Conservation (phyloP, 2,329 filamentous ascomycete genomes). For the Diaporthe helianthi region DNA sequence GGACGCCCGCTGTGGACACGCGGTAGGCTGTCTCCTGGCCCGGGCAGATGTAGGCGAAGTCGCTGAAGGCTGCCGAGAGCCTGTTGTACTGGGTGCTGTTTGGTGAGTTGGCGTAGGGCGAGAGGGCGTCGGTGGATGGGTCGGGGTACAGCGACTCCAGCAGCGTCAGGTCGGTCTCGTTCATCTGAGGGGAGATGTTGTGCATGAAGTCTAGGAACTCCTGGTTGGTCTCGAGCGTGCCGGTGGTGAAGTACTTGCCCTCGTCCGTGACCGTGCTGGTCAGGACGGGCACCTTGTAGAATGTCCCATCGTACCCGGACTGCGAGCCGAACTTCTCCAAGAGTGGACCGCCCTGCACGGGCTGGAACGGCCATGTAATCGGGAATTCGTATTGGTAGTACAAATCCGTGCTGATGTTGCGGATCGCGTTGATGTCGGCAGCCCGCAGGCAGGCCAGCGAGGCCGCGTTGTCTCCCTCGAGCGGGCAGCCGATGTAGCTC, state of each 20-base stretch:
- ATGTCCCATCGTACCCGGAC: constrained; percentile 47
- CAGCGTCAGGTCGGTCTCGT: constrained; percentile 40
- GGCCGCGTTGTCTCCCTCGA: constrained; percentile 39
- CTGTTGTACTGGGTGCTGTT: constrained; percentile 54
- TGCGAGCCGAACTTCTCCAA: constrained; percentile 55
- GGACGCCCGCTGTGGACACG: constrained; percentile 43
- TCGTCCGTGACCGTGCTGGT: constrained; percentile 48
- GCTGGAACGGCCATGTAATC: constrained; percentile 58
- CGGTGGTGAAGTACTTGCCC: constrained; percentile 44
- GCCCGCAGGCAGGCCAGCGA: constrained; percentile 49
- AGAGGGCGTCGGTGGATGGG: constrained; percentile 42
- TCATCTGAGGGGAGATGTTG: constrained; percentile 45
- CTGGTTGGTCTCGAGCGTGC: constrained; percentile 44
- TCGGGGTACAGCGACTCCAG: constrained; percentile 46
- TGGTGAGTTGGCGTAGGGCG: constrained; percentile 47
- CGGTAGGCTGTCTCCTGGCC: constrained; percentile 53
- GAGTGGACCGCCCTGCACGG: constrained; percentile 52
- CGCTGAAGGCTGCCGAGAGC: constrained; percentile 51
- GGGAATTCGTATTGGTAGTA: constrained; percentile 46
- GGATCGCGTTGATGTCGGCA: constrained; percentile 47
- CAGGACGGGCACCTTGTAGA: constrained; percentile 47
- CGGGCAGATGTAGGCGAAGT: constrained; percentile 53
- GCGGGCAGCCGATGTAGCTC: constrained; percentile 41
- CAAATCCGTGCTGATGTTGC: constrained; percentile 47
- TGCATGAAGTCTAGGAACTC: constrained; percentile 47